A percentile compares a stretch with the other conserved stretches of the same genome.
These are phyloP conservation scores for Colletotrichum horii DNA, from an alignment of 2,329 filamentous ascomycete species.

Conservation along the genomic window DNA sequence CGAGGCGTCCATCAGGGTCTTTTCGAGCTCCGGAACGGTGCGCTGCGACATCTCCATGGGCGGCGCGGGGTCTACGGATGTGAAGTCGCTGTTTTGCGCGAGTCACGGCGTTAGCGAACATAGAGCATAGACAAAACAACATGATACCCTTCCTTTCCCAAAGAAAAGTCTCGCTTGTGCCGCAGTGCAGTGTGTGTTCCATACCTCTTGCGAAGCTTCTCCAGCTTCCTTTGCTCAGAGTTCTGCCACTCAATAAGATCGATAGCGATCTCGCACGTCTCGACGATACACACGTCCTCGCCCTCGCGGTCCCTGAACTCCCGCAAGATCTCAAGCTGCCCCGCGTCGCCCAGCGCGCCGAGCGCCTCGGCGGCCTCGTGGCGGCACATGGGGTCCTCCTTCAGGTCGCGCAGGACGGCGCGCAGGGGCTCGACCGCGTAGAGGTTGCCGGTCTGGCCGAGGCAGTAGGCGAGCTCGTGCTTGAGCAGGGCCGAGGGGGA, in stretches of 20 bases:
- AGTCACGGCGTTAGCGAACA: slow-evolving; percentile 10
- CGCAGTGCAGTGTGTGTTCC: background rate
- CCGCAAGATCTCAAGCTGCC: slow-evolving; percentile 76
- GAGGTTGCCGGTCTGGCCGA: slow-evolving; percentile 85
- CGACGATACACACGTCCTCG: slow-evolving; percentile 82
- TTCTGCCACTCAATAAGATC: slow-evolving; percentile 94
- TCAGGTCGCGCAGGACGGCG: slow-evolving; percentile 73
- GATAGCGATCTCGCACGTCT: slow-evolving; percentile 97
- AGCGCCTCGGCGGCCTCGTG: slow-evolving; percentile 97
- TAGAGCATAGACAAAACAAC: background rate
- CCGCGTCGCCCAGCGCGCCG: slow-evolving; percentile 79
- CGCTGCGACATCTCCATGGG: slow-evolving; percentile 76
- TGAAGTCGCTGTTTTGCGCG: slow-evolving; percentile 76
- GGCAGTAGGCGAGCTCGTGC: slow-evolving; percentile 96
- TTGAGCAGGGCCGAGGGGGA: slow-evolving; percentile 91
- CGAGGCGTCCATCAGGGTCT: slow-evolving; percentile 77
- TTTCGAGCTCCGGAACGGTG: slow-evolving; percentile 76
- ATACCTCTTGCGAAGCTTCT: slow-evolving; percentile 84
- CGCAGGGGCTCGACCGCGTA: slow-evolving; percentile 77
- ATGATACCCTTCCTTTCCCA: background rate
- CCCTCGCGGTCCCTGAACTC: slow-evolving; percentile 75
- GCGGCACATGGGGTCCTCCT: slow-evolving; percentile 94
- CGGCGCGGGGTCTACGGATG: slow-evolving; percentile 93
- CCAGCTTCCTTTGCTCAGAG: slow-evolving; percentile 70
- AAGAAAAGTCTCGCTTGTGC: background rate